Evolutionary conservation across 2,329 filamentous ascomycete genomes (phyloP), one percentile per base, ranked within the genome.

Genomic region (Neophaeococcomyces aloes): DNA sequence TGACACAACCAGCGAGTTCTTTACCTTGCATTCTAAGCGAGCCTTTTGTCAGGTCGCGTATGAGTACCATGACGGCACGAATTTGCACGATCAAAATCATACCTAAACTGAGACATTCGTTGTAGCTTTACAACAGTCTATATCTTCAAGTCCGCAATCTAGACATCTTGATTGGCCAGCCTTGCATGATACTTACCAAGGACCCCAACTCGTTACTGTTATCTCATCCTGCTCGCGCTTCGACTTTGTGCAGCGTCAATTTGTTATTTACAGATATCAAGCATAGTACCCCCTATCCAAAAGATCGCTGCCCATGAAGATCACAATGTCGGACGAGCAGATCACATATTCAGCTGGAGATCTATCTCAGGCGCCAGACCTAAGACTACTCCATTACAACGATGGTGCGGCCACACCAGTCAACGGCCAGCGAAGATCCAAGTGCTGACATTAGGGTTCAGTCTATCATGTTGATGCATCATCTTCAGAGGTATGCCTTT

Each of bases 341-440:
- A 27, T 52, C 42, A 52, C 49, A 2, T 48, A 49, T 44, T 52
- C 47, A 35, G 59, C 65, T 21, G 63, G 65, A 51, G 61, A 61
- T 34, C 61, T 66, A 25, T 59, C 60, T 44, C 65, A 65, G 34
- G 61, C 69, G 32, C 83, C 86, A 34, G 82, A 86, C 59, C 66
- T 94, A 39, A 79, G 87, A n/a, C 65, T 94, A 44, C 61, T 94
- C 25, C 88, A 94, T 66, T 94, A 83, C 71, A 94, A 94, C 63
- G 87, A 95, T 65, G 51, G 50, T 53, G 40, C 27, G 48, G 25
- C 14, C 29, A 15, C 7, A 29, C 25, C 8, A 33, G 23, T 10
- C 5, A 27, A 27, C 5, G 23, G 5, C 23, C 13, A 30, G 34
- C 21, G 23, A 25, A n/a, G n/a, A 4, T 3, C 29, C 7, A 18